Percentiles rank a stretch among this genome's conserved stretches.
Evolutionary conservation across 2,329 filamentous ascomycete genomes (phyloP).

Genomic region (Aureobasidium sp.): DNA sequence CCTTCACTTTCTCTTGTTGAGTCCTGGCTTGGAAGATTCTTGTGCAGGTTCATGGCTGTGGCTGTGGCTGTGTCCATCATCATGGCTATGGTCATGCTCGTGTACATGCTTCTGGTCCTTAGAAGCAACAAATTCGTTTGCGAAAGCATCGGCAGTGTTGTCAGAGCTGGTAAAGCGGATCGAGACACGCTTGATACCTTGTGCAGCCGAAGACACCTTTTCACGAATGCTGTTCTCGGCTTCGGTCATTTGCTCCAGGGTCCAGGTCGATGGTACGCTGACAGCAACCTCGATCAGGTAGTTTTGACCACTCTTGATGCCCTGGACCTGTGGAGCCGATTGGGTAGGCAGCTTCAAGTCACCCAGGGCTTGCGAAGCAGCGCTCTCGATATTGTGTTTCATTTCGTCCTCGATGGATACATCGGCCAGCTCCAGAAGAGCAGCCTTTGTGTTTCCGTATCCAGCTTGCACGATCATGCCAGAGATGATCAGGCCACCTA

Average conservation of each 20-base stretch:
- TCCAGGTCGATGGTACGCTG: conserved; percentile 69
- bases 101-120: conserved; percentile 22
- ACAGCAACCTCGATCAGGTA: conserved; percentile 88
- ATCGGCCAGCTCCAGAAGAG: conserved; percentile 86
- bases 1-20: conserved; percentile 5
- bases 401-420: conserved; percentile 81
- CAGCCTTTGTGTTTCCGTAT: conserved; percentile 72
- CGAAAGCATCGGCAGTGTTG: conserved; percentile 49
- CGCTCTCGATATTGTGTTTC: conserved; percentile 61
- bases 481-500: conserved; percentile 87
- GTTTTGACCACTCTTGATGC: conserved; percentile 94
- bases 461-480: conserved; percentile 89
- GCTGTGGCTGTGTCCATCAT: conserved; percentile 6
- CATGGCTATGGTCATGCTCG: conserved; percentile 20
- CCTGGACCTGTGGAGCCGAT: conserved; percentile 49
- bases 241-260: conserved; percentile 59
- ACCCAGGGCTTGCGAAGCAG: conserved; percentile 53
- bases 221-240: conserved; percentile 70
- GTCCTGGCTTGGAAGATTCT: not conserved
- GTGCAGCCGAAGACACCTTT: conserved; percentile 66
- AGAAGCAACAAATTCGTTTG: conserved; percentile 57
- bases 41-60: conserved; percentile 4
- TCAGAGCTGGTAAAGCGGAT: conserved; percentile 75
- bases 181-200: conserved; percentile 75
- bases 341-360: conserved; percentile 21